These are phyloP conservation scores for Emericellopsis terricola DNA, from an alignment of 495 filamentous ascomycete genomes.

Conservation along the genomic window DNA sequence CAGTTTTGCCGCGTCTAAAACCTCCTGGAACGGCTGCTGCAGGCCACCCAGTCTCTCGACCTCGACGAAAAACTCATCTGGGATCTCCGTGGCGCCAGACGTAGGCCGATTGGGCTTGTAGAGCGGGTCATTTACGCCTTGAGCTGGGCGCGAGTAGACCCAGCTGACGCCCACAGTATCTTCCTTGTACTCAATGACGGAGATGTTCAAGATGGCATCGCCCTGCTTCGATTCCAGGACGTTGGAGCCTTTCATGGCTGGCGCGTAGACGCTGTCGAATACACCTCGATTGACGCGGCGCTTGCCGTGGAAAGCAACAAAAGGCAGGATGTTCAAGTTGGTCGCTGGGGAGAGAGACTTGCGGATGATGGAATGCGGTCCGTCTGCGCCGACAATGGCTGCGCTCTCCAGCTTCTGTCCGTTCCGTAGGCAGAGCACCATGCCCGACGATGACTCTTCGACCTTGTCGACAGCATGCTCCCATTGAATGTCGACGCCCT, in stretches of 20 bases:
- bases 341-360: conserved; percentile 9
- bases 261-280: conserved; percentile 5
- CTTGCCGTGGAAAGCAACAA: conserved; percentile 21
- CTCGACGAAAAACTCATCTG: conserved; percentile 16
- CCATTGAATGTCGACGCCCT: conserved; percentile 15
- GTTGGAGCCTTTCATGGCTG: background rate
- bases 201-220: conserved; percentile 13
- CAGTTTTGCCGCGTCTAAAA: conserved; percentile 14
- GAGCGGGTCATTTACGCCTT: conserved; percentile 8
- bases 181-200: conserved; percentile 6
- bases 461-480: conserved; percentile 9
- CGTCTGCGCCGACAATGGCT: conserved; percentile 17
- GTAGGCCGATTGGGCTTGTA: conserved; percentile 14
- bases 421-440: background rate
- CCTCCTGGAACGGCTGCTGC: conserved; percentile 11
- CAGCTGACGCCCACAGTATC: conserved; percentile 11
- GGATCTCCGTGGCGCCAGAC: conserved; percentile 12
- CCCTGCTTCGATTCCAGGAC: conserved; percentile 2
- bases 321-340: conserved; percentile 14
- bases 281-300: conserved; percentile 7
- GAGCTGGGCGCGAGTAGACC: conserved; percentile 18
- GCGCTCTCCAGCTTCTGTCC: conserved; percentile 6
- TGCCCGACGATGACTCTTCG: background rate
- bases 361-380: conserved; percentile 16
- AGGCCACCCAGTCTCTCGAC: conserved; percentile 9